Base-by-base conservation (phyloP, 768 basidiomycete species). In the Albatrellus ellisii region DNA sequence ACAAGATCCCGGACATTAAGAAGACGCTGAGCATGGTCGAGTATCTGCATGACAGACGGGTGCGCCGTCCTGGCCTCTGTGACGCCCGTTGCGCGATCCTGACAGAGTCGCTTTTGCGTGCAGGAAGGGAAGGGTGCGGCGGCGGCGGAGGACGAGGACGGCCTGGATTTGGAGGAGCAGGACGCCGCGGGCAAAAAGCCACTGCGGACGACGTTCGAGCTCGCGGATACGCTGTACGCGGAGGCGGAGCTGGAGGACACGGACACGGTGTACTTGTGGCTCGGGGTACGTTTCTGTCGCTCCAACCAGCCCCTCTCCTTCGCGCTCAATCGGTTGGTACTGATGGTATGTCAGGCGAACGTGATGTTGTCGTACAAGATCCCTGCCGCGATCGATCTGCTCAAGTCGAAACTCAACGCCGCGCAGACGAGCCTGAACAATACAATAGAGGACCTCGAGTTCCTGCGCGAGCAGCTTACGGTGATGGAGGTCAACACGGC, bases 401-500 rank as follows among this genome's bases (percentile, higher is more conserved):
- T 99, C 0, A 60, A 69, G 42, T 70, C 74, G 20, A 97, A 97
- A 60, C 73, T 92, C 22, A 60, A 65, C 0, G 67, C 71, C 0
- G 92, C 92, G 0, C 72, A 86, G 54, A 62, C 62, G 10, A 74
- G 67, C 43, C 62, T 94, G 39, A 54, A 65, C 21, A 77, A 79
- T 55, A 77, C 81, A 0, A 66, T 80, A 32, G 88, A 92, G 53
- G 95, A 98, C 57, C 67, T 95, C 17, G 90, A 91, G 56, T 99
- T 87, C 57, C 61, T 98, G 45, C 68, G 89, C 39, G 95, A 98
- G 56, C 95, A 99, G 59, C 69, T 91, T 40, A 98, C 95, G 4
- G 75, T 95, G 8, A 95, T 97, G 86, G 92, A 99, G 56, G 75
- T 77, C 29, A 98, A 98, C 56, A 91, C 87, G 10, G 94, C 94